Conservation (phyloP, 1,284 basidiomycete species). For the Xerocomus cyaneibrunnescens region DNA sequence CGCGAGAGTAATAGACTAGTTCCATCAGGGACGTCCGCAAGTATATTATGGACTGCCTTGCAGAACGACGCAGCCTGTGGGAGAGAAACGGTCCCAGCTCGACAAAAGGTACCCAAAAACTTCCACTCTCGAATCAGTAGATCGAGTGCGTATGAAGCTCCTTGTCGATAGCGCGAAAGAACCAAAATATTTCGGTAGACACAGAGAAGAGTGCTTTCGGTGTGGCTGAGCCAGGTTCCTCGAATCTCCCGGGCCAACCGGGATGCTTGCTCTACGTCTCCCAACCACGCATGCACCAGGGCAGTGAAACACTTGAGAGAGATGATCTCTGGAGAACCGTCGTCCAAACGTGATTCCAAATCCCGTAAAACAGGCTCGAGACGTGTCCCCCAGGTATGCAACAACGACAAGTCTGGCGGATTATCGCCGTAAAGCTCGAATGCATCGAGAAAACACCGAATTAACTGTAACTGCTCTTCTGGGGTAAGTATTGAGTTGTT, state of each 20-base stretch:
- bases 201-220: constrained; percentile 29
- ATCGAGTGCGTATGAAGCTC: constrained; percentile 42
- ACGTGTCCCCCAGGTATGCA: constrained; percentile 41
- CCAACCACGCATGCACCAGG: constrained; percentile 37
- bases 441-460: constrained; percentile 31
- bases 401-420: constrained; percentile 21
- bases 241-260: constrained; percentile 27
- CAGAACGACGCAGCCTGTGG: constrained; percentile 33
- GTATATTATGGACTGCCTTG: constrained; percentile 32
- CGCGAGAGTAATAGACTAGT: constrained; percentile 35
- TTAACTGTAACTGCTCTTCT: constrained; percentile 35
- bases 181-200: constrained; percentile 44
- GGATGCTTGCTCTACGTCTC: constrained; percentile 38
- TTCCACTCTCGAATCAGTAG: constrained; percentile 47
- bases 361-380: constrained; percentile 37
- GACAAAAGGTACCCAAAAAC: constrained; percentile 36
- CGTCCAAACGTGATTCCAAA: constrained; percentile 20
- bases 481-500: constrained; percentile 10
- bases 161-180: constrained; percentile 39
- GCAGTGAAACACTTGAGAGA: constrained; percentile 35
- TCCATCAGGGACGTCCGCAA: constrained; percentile 36
- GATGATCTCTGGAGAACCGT: constrained; percentile 17
- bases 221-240: constrained; percentile 16
- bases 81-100: constrained; percentile 8
- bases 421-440: constrained; percentile 31